These are phyloP conservation scores for Didymella arachidicola DNA, from an alignment of 2,329 filamentous ascomycete species.

Conservation along the genomic window DNA sequence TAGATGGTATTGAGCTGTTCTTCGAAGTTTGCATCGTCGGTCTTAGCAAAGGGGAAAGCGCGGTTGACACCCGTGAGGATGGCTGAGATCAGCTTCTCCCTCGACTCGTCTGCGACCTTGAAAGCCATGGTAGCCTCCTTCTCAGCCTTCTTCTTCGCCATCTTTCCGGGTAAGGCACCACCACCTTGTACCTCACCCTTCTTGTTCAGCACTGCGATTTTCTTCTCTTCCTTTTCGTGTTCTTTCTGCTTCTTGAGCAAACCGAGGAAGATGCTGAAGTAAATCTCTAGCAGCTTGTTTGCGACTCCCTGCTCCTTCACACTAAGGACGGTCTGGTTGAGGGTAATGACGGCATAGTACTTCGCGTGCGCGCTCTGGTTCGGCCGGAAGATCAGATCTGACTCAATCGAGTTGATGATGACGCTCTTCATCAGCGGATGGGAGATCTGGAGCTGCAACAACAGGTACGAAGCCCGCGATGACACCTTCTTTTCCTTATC, in stretches of 20 bases:
- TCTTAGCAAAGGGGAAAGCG: slow-evolving; percentile 88
- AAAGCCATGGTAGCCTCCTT: slow-evolving; percentile 55
- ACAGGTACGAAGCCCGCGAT: slow-evolving; percentile 87
- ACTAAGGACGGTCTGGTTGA: slow-evolving; percentile 95
- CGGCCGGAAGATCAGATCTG: slow-evolving; percentile 84
- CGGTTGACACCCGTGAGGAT: slow-evolving; percentile 94
- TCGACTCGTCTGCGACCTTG: slow-evolving; percentile 68
- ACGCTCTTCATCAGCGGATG: slow-evolving; percentile 95
- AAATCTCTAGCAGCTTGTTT: slow-evolving; percentile 83
- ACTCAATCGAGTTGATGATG: slow-evolving; percentile 84
- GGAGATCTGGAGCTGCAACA: slow-evolving; percentile 87
- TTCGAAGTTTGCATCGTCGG: slow-evolving; percentile 82
- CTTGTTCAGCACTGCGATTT: slow-evolving; percentile 53
- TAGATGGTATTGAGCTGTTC: slow-evolving; percentile 93
- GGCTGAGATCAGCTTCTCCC: slow-evolving; percentile 90
- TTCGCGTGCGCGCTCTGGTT: slow-evolving; percentile 87
- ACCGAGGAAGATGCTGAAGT: slow-evolving; percentile 87
- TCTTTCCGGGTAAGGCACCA: slow-evolving; percentile 61
- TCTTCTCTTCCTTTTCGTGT: slow-evolving; percentile 51
- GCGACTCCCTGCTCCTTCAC: slow-evolving; percentile 82
- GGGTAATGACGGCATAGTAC: slow-evolving; percentile 94
- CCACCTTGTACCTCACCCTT: slow-evolving; percentile 63
- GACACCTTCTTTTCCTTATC: slow-evolving; percentile 96
- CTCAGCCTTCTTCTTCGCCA: slow-evolving; percentile 57
- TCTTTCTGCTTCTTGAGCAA: slow-evolving; percentile 71